phyloP scores from a whole-genome alignment of 2,329 filamentous ascomycete genomes.

The Ophiostoma triangulosporum region DNA sequence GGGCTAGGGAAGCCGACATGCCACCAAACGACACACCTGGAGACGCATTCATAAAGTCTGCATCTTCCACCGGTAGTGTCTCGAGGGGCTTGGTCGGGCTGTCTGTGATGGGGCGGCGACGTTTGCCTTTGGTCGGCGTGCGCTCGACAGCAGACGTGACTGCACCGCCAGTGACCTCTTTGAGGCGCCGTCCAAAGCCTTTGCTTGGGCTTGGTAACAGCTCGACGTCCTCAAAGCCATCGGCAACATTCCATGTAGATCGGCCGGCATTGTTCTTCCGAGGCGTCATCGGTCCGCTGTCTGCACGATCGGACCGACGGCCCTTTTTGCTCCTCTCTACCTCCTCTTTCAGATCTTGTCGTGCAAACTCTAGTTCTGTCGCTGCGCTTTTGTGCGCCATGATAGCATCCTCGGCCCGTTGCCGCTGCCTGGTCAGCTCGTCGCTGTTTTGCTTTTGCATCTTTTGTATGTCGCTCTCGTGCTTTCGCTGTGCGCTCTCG shows the following conservation, averaged over 20 bases:
- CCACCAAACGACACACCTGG: neutral
- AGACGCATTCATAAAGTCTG: neutral
- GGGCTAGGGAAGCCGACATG: neutral
- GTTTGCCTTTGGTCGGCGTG: slow-evolving; percentile 55
- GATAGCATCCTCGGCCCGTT: slow-evolving; percentile 48
- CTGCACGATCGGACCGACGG: slow-evolving; percentile 17
- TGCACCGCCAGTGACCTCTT: slow-evolving; percentile 27
- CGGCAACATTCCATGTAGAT: slow-evolving; percentile 46
- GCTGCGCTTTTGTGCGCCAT: slow-evolving; percentile 50
- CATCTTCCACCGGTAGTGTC: slow-evolving; percentile 21
- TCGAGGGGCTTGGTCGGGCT: slow-evolving; percentile 54
- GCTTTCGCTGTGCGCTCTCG: slow-evolving; percentile 45
- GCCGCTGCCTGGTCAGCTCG: slow-evolving; percentile 48
- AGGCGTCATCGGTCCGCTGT: slow-evolving; percentile 34
- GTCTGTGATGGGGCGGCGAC: slow-evolving; percentile 51
- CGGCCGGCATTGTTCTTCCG: slow-evolving; percentile 33
- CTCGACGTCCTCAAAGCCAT: slow-evolving; percentile 64
- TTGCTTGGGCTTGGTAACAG: slow-evolving; percentile 41
- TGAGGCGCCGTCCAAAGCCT: slow-evolving; percentile 26
- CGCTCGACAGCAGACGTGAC: slow-evolving; percentile 34
- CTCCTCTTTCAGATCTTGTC: slow-evolving; percentile 56
- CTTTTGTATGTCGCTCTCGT: slow-evolving; percentile 46
- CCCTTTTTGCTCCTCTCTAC: slow-evolving; percentile 26
- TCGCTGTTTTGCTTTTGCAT: slow-evolving; percentile 52
- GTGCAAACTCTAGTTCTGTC: slow-evolving; percentile 59